A percentile compares a stretch with the other conserved stretches of the same genome.
These are phyloP conservation scores for Pythium folliculosum DNA, from an alignment of 352 stramenopile species.

Conservation along the genomic window DNA sequence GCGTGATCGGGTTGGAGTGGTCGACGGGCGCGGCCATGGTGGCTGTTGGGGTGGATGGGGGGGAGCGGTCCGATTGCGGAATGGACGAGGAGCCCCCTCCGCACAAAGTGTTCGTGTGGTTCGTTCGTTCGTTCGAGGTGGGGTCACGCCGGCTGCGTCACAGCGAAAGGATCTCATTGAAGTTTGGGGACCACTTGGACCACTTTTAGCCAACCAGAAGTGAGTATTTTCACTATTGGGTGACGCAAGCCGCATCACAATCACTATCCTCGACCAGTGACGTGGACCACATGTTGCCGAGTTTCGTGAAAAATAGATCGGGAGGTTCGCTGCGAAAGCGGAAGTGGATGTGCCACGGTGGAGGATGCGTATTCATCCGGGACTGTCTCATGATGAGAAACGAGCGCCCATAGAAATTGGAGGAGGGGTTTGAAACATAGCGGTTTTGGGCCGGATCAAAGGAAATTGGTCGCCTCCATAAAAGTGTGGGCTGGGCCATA, in stretches of 20 bases:
- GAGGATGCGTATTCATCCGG: too few relatives aligned
- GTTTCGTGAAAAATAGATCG: neutral
- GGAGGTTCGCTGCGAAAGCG: conserved; percentile 1
- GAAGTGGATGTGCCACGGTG: too few relatives aligned
- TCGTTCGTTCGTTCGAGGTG: neutral
- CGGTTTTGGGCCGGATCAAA: too few relatives aligned
- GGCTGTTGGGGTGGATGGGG: conserved; percentile 1
- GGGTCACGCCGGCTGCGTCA: neutral
- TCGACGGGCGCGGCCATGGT: conserved; percentile 56
- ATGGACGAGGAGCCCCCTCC: too few relatives aligned
- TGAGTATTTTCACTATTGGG: neutral
- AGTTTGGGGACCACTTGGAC: neutral
- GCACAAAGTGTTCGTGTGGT: neutral
- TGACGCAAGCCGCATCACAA: conserved; percentile 18
- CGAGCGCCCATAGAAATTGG: too few relatives aligned
- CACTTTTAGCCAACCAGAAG: conserved; percentile 14
- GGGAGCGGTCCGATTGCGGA: neutral
- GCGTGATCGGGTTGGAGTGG: conserved; percentile 90
- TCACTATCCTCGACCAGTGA: neutral
- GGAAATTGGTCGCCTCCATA: too few relatives aligned
- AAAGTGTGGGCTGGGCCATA: too few relatives aligned
- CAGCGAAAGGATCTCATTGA: conserved; percentile 13
- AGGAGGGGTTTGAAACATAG: too few relatives aligned
- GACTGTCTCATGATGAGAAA: too few relatives aligned
- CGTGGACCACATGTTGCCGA: conserved; percentile 1